Evolutionary conservation across 2,329 filamentous ascomycete genomes (phyloP).

Genomic region (Fusarium udum): DNA sequence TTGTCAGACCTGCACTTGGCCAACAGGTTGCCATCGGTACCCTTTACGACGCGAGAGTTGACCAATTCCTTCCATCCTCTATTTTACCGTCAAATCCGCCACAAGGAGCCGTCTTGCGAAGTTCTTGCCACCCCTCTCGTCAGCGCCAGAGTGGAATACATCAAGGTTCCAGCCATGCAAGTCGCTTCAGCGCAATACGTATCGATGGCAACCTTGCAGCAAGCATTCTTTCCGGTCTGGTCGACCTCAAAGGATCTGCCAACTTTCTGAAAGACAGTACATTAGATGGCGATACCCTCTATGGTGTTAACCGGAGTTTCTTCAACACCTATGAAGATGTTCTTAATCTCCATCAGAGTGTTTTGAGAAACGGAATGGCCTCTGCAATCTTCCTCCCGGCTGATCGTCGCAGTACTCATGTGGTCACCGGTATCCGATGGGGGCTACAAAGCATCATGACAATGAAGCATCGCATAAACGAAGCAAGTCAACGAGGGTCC

Average conservation of each 20-base stretch:
- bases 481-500: background rate
- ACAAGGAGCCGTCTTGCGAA: background rate
- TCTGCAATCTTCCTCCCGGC: fast-evolving
- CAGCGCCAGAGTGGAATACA: background rate
- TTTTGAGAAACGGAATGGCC: fast-evolving
- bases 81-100: background rate
- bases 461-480: background rate
- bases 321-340: background rate
- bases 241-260: constrained; percentile 8
- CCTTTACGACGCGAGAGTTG: constrained; percentile 25
- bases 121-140: background rate
- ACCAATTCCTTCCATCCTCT: constrained; percentile 13
- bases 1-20: background rate
- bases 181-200: background rate
- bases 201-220: constrained; percentile 7
- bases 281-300: fast-evolving
- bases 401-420: background rate
- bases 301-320: background rate
- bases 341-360: background rate
- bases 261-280: constrained; percentile 6
- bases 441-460: constrained; percentile 21
- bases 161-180: background rate
- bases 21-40: constrained; percentile 19
- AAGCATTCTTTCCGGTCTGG: constrained; percentile 10
- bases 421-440: constrained; percentile 23